phyloP scores from a whole-genome alignment of 2,329 filamentous ascomycete genomes.

The Myriosclerotinia curreyana region DNA sequence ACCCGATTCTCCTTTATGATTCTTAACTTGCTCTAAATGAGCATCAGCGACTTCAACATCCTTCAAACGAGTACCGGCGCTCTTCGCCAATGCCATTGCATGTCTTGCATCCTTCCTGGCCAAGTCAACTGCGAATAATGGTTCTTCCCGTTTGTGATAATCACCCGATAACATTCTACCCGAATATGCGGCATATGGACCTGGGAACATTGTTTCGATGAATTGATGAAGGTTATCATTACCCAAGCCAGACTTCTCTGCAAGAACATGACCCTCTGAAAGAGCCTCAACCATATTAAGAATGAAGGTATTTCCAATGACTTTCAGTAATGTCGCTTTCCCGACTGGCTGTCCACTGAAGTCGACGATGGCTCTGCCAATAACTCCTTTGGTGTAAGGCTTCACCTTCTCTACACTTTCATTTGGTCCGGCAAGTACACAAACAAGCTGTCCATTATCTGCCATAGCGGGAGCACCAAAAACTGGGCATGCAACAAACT shows the following conservation, averaged over 20 bases:
- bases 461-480: constrained; percentile 71
- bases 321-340: constrained; percentile 65
- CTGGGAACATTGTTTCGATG: constrained; percentile 70
- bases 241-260: constrained; percentile 77
- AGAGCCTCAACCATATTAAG: constrained; percentile 71
- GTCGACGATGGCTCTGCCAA: constrained; percentile 65
- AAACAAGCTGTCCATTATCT: constrained; percentile 67
- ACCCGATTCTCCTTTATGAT: constrained; percentile 65
- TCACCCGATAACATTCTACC: constrained; percentile 71
- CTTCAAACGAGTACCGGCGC: constrained; percentile 59
- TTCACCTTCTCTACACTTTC: constrained; percentile 60
- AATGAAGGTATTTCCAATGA: constrained; percentile 85
- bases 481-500: constrained; percentile 70
- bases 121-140: constrained; percentile 79
- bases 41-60: constrained; percentile 65
- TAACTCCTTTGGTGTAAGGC: constrained; percentile 71
- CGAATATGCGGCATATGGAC: constrained; percentile 71
- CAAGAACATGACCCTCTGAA: constrained; percentile 72
- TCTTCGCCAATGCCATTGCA: constrained; percentile 63
- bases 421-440: constrained; percentile 66
- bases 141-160: constrained; percentile 72
- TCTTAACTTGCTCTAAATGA: constrained; percentile 67
- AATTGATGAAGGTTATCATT: constrained; percentile 67
- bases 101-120: constrained; percentile 80
- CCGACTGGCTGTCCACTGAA: constrained; percentile 66